phyloP scores from a whole-genome alignment of 352 stramenopile genomes.

The Phytophthora uliginosa region DNA sequence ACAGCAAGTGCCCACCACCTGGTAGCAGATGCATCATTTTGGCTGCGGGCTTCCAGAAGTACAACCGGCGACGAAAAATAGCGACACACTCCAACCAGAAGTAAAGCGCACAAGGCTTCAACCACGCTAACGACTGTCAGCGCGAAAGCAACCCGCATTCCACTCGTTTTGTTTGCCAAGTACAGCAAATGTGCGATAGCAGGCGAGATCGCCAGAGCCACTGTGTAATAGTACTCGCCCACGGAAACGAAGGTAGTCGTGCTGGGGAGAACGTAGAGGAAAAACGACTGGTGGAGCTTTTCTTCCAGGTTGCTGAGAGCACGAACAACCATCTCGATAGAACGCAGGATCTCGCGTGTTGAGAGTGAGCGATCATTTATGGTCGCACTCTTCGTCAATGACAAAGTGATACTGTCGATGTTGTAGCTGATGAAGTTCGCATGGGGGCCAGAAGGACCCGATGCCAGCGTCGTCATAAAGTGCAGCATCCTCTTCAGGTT shows the following conservation, averaged over 20 bases:
- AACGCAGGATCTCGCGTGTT: slow-evolving; percentile 53
- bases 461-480: slow-evolving; percentile 83
- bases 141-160: slow-evolving; percentile 75
- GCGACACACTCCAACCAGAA: slow-evolving; percentile 24
- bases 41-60: slow-evolving; percentile 16
- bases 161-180: slow-evolving; percentile 57
- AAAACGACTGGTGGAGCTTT: slow-evolving; percentile 92
- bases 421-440: slow-evolving; percentile 90
- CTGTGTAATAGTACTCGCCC: slow-evolving; percentile 88
- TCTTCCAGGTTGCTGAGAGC: slow-evolving; percentile 91
- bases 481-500: slow-evolving; percentile 79
- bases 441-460: slow-evolving; percentile 70
- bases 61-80: slow-evolving; percentile 19
- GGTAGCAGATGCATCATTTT: slow-evolving; percentile 6
- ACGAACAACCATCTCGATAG: slow-evolving; percentile 76
- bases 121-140: slow-evolving; percentile 48
- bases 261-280: slow-evolving; percentile 86
- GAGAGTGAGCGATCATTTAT: slow-evolving; percentile 34
- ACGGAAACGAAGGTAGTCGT: slow-evolving; percentile 86
- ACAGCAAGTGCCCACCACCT: slow-evolving; percentile 41
- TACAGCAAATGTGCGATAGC: slow-evolving; percentile 70
- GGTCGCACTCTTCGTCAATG: slow-evolving; percentile 26
- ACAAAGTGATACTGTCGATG: slow-evolving; percentile 86
- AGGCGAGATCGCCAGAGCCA: slow-evolving; percentile 77
- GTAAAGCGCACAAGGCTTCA: slow-evolving; percentile 37